phyloP scores from a whole-genome alignment of 257 asterid genomes.

The Coffea canephora region DNA sequence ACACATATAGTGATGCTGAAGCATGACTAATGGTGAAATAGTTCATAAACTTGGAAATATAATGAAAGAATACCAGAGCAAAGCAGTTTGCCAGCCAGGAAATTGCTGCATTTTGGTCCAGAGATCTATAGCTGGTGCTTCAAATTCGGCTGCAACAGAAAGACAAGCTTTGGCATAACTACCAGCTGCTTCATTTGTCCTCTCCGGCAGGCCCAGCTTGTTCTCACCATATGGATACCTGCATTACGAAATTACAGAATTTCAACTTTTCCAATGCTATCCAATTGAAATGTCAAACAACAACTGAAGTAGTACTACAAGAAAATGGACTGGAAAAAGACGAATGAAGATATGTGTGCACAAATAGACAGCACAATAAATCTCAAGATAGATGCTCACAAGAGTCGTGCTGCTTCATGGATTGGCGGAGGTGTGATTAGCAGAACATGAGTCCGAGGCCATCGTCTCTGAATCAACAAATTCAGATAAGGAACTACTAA shows the following conservation, averaged over 20 bases:
- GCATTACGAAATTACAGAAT: not conserved
- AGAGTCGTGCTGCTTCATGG: conserved; percentile 68
- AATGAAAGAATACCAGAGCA: conserved; percentile 40
- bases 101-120: conserved; percentile 83
- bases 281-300: not conserved
- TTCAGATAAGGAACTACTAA: too few species aligned
- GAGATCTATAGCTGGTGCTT: conserved; percentile 50
- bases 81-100: conserved; percentile 57
- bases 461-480: conserved; percentile 45
- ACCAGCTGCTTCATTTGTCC: conserved; percentile 83
- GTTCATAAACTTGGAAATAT: not conserved
- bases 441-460: conserved; percentile 64
- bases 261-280: not conserved
- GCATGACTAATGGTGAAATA: not conserved
- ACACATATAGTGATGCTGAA: not conserved
- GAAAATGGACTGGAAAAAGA: not conserved
- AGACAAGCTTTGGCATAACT: conserved; percentile 66
- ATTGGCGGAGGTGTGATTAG: conserved; percentile 87
- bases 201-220: conserved; percentile 57
- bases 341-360: not conserved
- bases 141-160: conserved; percentile 64
- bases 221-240: conserved; percentile 48
- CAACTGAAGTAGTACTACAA: not conserved
- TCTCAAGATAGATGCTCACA: conserved; percentile 32
- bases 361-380: not conserved